These are phyloP conservation scores for Eucalyptus grandis DNA, from an alignment of 345 rosid genomes.

Conservation along the genomic window DNA sequence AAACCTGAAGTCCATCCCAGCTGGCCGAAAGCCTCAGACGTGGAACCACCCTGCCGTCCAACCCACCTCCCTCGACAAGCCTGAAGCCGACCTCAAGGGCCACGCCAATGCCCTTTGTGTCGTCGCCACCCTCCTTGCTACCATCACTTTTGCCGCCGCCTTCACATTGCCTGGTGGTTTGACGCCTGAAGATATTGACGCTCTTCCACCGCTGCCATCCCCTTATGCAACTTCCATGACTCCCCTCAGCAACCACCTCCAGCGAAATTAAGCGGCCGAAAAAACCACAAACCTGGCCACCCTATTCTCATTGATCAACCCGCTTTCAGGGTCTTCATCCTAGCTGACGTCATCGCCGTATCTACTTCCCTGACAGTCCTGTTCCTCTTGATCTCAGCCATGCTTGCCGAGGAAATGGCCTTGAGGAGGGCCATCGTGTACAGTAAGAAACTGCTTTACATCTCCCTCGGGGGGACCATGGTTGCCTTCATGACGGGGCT, in stretches of 20 bases:
- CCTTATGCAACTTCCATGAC: not conserved
- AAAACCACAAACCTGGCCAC: not conserved
- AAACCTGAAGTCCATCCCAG: not conserved
- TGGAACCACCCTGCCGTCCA: not conserved
- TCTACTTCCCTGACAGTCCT: not conserved
- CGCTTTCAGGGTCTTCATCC: not conserved
- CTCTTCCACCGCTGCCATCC: not conserved
- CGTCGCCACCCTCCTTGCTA: not conserved
- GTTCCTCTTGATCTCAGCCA: not conserved
- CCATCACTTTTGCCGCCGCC: not conserved
- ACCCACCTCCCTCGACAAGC: not conserved
- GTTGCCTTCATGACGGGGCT: not conserved
- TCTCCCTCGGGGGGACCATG: not conserved
- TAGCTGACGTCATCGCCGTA: not conserved
- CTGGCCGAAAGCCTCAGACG: not conserved
- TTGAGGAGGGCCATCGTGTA: not conserved
- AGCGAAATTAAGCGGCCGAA: too few relatives aligned
- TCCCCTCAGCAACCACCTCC: not conserved
- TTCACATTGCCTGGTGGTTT: not conserved
- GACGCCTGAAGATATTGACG: not conserved
- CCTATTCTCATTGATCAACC: not conserved
- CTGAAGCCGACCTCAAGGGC: not conserved
- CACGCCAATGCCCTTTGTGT: not conserved
- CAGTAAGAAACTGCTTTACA: not conserved
- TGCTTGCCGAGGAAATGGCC: not conserved